Percentiles rank a stretch among this genome's conserved stretches.
Conservation (phyloP, 2,329 filamentous ascomycete species). For the Sclerotinia spermophila region DNA sequence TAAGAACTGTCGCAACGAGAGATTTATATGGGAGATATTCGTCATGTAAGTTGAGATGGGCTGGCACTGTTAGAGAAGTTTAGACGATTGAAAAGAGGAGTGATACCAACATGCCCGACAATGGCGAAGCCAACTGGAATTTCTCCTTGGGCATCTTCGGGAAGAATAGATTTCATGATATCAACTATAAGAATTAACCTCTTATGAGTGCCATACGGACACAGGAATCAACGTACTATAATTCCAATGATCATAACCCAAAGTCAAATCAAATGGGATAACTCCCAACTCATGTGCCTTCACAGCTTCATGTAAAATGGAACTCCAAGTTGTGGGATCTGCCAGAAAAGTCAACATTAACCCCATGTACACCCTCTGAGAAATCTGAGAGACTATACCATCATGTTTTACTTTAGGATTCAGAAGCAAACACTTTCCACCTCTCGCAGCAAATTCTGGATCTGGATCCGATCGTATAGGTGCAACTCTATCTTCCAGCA, state of each 20-base stretch:
- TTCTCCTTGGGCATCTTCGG: slow-evolving; percentile 73
- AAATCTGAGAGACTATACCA: slow-evolving; percentile 37
- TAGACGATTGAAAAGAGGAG: not conserved
- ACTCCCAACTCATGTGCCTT: slow-evolving; percentile 65
- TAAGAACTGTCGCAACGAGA: slow-evolving; percentile 77
- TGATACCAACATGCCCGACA: slow-evolving; percentile 77
- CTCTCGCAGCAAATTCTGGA: slow-evolving; percentile 47
- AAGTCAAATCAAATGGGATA: slow-evolving; percentile 68
- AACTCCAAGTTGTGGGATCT: slow-evolving; percentile 74
- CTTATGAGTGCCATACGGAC: not conserved
- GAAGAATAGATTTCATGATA: slow-evolving; percentile 76
- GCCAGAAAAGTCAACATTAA: slow-evolving; percentile 21
- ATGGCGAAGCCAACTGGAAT: slow-evolving; percentile 83
- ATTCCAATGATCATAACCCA: slow-evolving; percentile 84
- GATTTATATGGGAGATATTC: slow-evolving; percentile 82
- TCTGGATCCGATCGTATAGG: slow-evolving; percentile 63
- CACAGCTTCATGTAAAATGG: slow-evolving; percentile 64
- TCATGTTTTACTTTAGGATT: slow-evolving; percentile 52
- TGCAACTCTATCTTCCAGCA: slow-evolving; percentile 60
- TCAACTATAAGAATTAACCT: slow-evolving; percentile 45
- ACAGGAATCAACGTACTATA: slow-evolving; percentile 57
- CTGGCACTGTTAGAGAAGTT: slow-evolving; percentile 41
- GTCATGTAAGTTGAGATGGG: slow-evolving; percentile 85
- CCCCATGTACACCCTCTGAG: not conserved
- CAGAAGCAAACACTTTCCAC: slow-evolving; percentile 60